Evolutionary conservation across 306 rosid species (phyloP), one percentile per base, ranked within the genome.

Genomic region (Neltuma alba): DNA sequence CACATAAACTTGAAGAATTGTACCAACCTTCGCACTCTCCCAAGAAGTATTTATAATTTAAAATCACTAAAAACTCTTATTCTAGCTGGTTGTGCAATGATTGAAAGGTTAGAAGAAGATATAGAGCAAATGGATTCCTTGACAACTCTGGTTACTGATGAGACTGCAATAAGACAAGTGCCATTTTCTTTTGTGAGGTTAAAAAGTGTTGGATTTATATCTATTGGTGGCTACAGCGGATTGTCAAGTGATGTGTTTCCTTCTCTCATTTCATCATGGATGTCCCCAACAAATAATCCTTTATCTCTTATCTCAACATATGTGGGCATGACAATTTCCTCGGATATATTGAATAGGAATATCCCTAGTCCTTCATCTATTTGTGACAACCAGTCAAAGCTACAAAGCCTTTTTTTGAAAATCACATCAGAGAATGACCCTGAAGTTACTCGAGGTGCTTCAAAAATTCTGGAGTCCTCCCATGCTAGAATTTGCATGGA

Each of bases 1-100:
- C 3, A 66, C 3, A 16, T 83, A 36, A 79, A 85, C 66, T 82
- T 88, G 47, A 41, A 81, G 77, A 80, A 47, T 25, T 88, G 89
- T 58, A 62, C 7, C 0, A 9, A 15, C 55, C 81, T 88, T 30
- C 0, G 10, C 18, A 68, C n/a, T 1, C 85, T 88, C 18, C 88
- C 91, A 21, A 79, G 62, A 57, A 85, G 57, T 55, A 65, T 85
- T 28, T 85, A 85, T 20, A 78, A 30, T 7, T 62, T 85, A 71
- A 75, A 81, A 47, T 65, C 82, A 25, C 18, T 84, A 3, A 45
- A 80, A 76, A 54, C 30, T 4, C 80, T 80, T 33, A 84, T 75
- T 34, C 75, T 84, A 27, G 70, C 82, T 2, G 84, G 94, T 6
- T 83, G 81, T 72, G 34, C 36, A 14, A 84, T 0, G 71, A 62